These are phyloP conservation scores for Capronia americana DNA, from an alignment of 2,329 filamentous ascomycete species.

Conservation along the genomic window DNA sequence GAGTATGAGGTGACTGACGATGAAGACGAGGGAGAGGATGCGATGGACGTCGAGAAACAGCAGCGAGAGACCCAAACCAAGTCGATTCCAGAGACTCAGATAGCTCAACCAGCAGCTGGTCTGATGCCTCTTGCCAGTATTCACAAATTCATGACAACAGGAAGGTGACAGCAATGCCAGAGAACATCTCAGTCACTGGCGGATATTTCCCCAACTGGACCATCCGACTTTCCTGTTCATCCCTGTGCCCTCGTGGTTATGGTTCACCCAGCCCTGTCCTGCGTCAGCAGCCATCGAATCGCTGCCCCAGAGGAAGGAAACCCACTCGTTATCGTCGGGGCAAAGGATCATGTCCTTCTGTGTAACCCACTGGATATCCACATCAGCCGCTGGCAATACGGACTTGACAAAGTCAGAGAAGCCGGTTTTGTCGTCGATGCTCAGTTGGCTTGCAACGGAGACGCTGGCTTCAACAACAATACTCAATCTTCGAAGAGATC, in stretches of 20 bases:
- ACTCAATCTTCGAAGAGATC: constrained; percentile 21
- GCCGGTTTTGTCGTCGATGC: background rate
- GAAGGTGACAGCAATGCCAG: constrained; percentile 36
- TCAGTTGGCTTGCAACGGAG: constrained; percentile 10
- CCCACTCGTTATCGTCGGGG: constrained; percentile 17
- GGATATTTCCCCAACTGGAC: constrained; percentile 9
- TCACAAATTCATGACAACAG: constrained; percentile 60
- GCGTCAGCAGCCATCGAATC: background rate
- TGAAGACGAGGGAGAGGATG: constrained; percentile 59
- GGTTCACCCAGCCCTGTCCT: background rate
- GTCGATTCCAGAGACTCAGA: constrained; percentile 47
- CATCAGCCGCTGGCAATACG: background rate
- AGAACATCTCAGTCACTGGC: background rate
- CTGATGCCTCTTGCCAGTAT: constrained; percentile 55
- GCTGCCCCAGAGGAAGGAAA: constrained; percentile 4
- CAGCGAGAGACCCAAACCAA: constrained; percentile 40
- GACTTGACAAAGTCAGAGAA: constrained; percentile 5
- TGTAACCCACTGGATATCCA: constrained; percentile 18
- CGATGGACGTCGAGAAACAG: constrained; percentile 48
- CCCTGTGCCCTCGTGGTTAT: background rate
- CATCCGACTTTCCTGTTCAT: background rate
- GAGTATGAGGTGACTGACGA: constrained; percentile 56
- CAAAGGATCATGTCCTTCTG: constrained; percentile 2
- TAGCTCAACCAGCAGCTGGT: constrained; percentile 39
- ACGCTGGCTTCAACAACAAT: constrained; percentile 20